phyloP scores from a whole-genome alignment of 1,139 yeast species.

The Keqinozyma sinolaborantium region DNA sequence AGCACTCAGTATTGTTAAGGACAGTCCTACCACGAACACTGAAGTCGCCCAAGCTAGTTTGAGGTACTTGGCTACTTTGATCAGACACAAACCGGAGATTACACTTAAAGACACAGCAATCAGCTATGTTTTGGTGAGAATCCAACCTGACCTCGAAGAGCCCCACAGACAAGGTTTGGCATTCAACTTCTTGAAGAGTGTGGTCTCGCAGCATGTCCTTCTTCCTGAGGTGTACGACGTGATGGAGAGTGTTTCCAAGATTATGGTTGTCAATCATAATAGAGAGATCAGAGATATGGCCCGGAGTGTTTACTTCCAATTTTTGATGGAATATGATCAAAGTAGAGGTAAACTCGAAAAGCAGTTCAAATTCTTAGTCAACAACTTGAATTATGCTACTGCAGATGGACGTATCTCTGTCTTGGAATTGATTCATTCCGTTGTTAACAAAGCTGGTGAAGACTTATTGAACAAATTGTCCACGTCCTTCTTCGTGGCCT shows the following conservation, averaged over 20 bases:
- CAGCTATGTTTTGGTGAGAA: conserved; percentile 69
- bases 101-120: conserved; percentile 69
- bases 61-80: conserved; percentile 67
- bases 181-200: conserved; percentile 74
- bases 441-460: conserved; percentile 63
- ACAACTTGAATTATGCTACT: conserved; percentile 81
- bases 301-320: conserved; percentile 78
- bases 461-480: conserved; percentile 62
- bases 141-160: conserved; percentile 87
- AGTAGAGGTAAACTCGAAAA: conserved; percentile 82
- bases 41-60: conserved; percentile 83
- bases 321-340: conserved; percentile 92
- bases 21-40: conserved; percentile 72
- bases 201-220: conserved; percentile 68
- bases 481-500: conserved; percentile 75
- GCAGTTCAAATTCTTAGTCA: conserved; percentile 79
- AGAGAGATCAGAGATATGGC: conserved; percentile 83
- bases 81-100: conserved; percentile 67
- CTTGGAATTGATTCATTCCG: conserved; percentile 76
- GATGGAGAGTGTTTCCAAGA: conserved; percentile 75
- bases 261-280: conserved; percentile 89
- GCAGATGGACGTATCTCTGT: conserved; percentile 87
- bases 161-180: conserved; percentile 89
- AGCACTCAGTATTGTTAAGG: conserved; percentile 65
- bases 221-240: conserved; percentile 89